These are phyloP conservation scores for Hericium erinaceus DNA, from an alignment of 768 basidiomycete species.

Conservation along the genomic window DNA sequence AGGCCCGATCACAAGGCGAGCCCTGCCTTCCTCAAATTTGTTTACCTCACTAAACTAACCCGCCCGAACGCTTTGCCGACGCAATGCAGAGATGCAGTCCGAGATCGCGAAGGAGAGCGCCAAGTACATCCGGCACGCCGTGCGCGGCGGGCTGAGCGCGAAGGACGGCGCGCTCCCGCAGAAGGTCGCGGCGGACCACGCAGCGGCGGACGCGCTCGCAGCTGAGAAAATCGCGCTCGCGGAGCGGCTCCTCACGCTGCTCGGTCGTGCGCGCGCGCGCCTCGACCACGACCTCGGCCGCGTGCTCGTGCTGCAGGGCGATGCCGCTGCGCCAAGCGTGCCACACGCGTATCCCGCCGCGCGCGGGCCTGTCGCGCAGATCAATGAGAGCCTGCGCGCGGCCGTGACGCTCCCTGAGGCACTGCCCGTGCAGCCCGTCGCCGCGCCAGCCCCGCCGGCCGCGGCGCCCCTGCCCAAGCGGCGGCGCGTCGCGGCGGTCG, in stretches of 20 bases:
- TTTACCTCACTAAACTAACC: background rate
- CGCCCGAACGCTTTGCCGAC: background rate
- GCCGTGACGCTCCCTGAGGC: conserved; percentile 10
- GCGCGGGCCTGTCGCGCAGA: conserved; percentile 30
- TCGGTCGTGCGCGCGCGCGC: conserved; percentile 35
- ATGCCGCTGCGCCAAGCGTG: conserved; percentile 26
- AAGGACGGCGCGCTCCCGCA: conserved; percentile 31
- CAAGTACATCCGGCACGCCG: conserved; percentile 34
- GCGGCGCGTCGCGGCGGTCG: conserved; percentile 16
- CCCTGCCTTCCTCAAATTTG: background rate
- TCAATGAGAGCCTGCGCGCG: conserved; percentile 16
- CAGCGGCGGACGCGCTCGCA: conserved; percentile 24
- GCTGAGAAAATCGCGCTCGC: conserved; percentile 36
- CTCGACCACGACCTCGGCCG: conserved; percentile 37
- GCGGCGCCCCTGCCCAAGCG: background rate
- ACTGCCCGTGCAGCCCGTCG: conserved; percentile 5
- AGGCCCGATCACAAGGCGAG: conserved; percentile 32
- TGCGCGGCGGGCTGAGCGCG: conserved; percentile 20
- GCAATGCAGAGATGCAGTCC: conserved; percentile 28
- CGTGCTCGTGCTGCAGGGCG: conserved; percentile 36
- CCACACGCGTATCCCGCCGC: conserved; percentile 17
- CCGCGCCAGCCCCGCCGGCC: conserved; percentile 1
- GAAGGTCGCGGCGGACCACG: conserved; percentile 22
- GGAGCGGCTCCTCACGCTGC: conserved; percentile 33
- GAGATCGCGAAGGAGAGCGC: conserved; percentile 36